Evolutionary conservation across 352 stramenopile species (phyloP), one percentile per base, ranked within the genome.

Genomic region (Pythium angustatum): DNA sequence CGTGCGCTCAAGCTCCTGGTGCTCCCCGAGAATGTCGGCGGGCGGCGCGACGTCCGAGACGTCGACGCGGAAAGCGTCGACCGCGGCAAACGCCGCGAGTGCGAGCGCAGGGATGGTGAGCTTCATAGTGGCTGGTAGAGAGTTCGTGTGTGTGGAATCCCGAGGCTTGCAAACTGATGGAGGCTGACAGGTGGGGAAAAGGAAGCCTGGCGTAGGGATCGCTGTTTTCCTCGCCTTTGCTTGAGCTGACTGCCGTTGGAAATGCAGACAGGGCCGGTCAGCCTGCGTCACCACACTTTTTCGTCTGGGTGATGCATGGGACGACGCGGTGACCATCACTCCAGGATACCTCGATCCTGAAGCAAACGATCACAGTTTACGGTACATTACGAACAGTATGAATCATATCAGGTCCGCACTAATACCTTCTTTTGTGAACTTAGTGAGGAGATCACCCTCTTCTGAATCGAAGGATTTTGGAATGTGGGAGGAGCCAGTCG

Each of bases 11-110:
- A 72, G 47, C 53, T 67, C 58, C 53, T 72, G 65, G 58, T 72
- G 65, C 48, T 72, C 65, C 15, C 65, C 65, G 22, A 63, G 52
- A 24, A 67, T 68, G 36, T 72, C 65, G 44, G 58, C 58, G 1
- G 65, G 58, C 3, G 58, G 58, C 51, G 65, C 65, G 36, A 62
- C 58, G 65, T 47, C 44, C 53, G 65, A 61, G 17, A 58, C 41
- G 15, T 64, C 56, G 10, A 71, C 43, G 57, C 58, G 58, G 31
- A 71, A 60, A 22, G 64, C 64, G 4, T 71, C 43, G 14, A 43
- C 49, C 36, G 41, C 43, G 33, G 41, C 34, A 0, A 59, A 8
- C 24, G n/a, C n/a, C n/a, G 53, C 43, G 22, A 66, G 36, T 27
- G 57, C 50, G 4, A 66, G 27, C 33, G 57, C 41, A 21, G 64